These are phyloP conservation scores for Penicillium paradoxum DNA, from an alignment of 495 filamentous ascomycete species.

Conservation along the genomic window DNA sequence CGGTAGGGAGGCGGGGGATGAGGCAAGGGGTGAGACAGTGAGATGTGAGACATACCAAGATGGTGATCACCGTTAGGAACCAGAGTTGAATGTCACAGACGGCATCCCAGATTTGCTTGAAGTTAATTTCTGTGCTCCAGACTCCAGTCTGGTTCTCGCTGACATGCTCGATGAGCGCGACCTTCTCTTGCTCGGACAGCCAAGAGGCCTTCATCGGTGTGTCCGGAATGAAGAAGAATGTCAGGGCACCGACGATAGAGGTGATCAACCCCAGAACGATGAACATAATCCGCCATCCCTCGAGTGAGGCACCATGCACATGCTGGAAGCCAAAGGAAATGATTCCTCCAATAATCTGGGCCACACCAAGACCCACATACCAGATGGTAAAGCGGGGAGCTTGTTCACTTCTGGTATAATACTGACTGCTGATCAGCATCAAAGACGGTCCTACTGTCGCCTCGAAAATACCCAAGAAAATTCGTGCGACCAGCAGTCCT, in stretches of 20 bases:
- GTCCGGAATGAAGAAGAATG: constrained; percentile 55
- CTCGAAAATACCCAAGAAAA: constrained; percentile 65
- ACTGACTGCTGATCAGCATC: constrained; percentile 45
- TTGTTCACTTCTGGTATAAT: constrained; percentile 61
- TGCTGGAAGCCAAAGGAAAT: constrained; percentile 53
- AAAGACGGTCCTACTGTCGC: constrained; percentile 56
- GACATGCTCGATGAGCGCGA: constrained; percentile 34
- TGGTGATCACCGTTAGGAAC: constrained; percentile 34
- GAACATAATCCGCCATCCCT: constrained; percentile 63
- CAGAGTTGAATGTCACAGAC: constrained; percentile 33
- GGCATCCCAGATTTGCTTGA: constrained; percentile 29
- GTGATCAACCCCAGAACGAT: constrained; percentile 58
- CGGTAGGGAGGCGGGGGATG: background rate
- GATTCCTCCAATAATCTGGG: constrained; percentile 57
- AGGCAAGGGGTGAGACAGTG: background rate
- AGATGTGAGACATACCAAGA: constrained; percentile 17
- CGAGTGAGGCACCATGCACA: constrained; percentile 26
- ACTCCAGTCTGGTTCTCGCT: constrained; percentile 57
- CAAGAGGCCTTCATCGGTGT: constrained; percentile 54
- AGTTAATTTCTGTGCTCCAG: constrained; percentile 39
- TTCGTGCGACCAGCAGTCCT: constrained; percentile 31
- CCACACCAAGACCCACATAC: constrained; percentile 59
- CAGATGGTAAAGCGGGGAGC: constrained; percentile 57
- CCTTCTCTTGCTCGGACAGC: constrained; percentile 50
- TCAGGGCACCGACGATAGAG: constrained; percentile 43